Conservation (phyloP, 2,329 filamentous ascomycete genomes). For the Fusarium temperatum region DNA sequence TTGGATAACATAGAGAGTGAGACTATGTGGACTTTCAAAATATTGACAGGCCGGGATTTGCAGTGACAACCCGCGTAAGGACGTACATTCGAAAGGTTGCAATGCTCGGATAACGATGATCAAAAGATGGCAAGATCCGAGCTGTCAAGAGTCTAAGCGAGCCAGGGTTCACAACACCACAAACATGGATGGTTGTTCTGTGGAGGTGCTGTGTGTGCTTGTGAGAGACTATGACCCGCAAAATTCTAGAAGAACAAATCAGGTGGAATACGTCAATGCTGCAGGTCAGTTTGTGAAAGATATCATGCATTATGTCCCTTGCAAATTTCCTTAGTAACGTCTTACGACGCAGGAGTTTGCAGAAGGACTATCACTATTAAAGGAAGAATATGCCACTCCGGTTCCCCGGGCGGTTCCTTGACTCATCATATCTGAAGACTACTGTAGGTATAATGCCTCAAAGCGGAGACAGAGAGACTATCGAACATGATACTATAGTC, state of each 20-base stretch:
- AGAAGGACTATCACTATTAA: neutral
- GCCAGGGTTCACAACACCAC: neutral
- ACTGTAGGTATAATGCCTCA: neutral
- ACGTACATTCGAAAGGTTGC: neutral
- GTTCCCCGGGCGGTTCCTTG: neutral
- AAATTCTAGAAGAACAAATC: neutral
- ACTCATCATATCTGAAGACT: neutral
- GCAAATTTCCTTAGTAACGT: neutral
- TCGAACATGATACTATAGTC: neutral
- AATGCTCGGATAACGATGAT: neutral
- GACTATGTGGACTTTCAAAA: neutral
- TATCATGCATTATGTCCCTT: neutral
- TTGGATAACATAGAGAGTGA: neutral
- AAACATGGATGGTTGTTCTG: neutral
- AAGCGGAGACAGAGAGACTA: neutral
- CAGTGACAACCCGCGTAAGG: neutral
- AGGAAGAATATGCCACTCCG: neutral
- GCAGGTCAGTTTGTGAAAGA: neutral
- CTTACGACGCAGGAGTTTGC: neutral
- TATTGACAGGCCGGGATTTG: neutral
- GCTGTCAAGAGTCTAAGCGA: neutral
- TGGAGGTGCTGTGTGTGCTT: neutral
- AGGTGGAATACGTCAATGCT: neutral
- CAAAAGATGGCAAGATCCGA: neutral
- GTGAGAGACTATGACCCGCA: neutral